phyloP scores from a whole-genome alignment of 345 rosid genomes.

The Heritiera fomes region DNA sequence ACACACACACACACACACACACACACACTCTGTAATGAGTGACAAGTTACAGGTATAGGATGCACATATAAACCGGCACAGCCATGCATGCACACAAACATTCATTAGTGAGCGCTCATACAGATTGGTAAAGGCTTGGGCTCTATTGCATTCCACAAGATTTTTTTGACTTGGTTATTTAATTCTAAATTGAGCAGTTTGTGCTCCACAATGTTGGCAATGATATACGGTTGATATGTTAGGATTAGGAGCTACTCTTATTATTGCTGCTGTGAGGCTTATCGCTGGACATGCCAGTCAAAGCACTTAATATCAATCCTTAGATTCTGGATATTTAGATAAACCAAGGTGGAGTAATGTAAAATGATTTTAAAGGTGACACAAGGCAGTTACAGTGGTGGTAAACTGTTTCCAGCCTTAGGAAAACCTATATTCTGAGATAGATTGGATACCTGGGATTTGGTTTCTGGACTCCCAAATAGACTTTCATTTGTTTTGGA shows the following conservation, averaged over 20 bases:
- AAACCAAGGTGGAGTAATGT: neutral
- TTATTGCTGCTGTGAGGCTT: neutral
- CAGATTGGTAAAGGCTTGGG: neutral
- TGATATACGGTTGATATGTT: slow-evolving; percentile 4
- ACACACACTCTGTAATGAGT: neutral
- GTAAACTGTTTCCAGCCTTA: neutral
- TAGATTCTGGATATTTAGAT: neutral
- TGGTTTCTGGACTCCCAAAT: neutral
- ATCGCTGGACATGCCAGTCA: neutral
- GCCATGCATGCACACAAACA: neutral
- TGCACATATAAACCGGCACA: neutral
- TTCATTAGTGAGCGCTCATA: neutral
- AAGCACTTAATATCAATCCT: neutral
- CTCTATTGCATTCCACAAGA: neutral
- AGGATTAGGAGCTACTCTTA: neutral
- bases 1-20: neutral
- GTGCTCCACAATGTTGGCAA: neutral
- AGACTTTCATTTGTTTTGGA: neutral
- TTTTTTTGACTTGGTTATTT: neutral
- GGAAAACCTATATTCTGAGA: neutral
- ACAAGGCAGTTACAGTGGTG: neutral
- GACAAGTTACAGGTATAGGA: neutral
- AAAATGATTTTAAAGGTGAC: neutral
- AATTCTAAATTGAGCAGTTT: slow-evolving; percentile 8
- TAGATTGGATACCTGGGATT: neutral